phyloP scores from a whole-genome alignment of 495 filamentous ascomycete species.

The Mycothermus thermophilus region DNA sequence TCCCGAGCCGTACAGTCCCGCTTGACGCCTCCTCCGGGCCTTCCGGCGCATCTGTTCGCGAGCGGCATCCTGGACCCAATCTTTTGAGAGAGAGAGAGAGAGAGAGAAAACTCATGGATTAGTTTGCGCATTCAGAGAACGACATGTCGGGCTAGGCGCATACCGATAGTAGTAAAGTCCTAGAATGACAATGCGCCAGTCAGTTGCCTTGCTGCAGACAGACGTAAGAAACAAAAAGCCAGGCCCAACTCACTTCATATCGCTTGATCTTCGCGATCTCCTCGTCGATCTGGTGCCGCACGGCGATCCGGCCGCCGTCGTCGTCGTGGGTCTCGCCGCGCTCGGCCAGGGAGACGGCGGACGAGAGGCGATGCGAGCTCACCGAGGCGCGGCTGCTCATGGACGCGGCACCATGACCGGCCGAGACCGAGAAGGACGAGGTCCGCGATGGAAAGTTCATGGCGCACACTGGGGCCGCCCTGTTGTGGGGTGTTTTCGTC shows the following conservation, averaged over 20 bases:
- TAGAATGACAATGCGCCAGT: constrained; percentile 8
- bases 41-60: constrained; percentile 75
- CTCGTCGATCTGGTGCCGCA: constrained; percentile 61
- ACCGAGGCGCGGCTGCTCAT: constrained; percentile 46
- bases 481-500: constrained; percentile 6
- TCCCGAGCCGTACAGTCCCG: constrained; percentile 62
- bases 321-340: constrained; percentile 37
- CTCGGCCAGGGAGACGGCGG: constrained; percentile 50
- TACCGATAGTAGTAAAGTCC: constrained; percentile 86
- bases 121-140: background rate
- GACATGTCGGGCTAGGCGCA: too few relatives aligned
- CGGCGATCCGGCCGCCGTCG: constrained; percentile 24
- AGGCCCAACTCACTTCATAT: constrained; percentile 61
- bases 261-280: constrained; percentile 96
- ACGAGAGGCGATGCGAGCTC: constrained; percentile 58
- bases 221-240: background rate
- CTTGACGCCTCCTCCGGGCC: constrained; percentile 55
- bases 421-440: constrained; percentile 38
- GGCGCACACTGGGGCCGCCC: constrained; percentile 15
- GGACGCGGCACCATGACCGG: constrained; percentile 27
- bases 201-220: background rate
- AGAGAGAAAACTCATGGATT: background rate
- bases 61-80: constrained; percentile 97
- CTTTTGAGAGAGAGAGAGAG: too few relatives aligned
- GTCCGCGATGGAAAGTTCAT: constrained; percentile 28